Evolutionary conservation across 495 filamentous ascomycete genomes (phyloP), one percentile per base, ranked within the genome.

Genomic region (Patellaria atrata): DNA sequence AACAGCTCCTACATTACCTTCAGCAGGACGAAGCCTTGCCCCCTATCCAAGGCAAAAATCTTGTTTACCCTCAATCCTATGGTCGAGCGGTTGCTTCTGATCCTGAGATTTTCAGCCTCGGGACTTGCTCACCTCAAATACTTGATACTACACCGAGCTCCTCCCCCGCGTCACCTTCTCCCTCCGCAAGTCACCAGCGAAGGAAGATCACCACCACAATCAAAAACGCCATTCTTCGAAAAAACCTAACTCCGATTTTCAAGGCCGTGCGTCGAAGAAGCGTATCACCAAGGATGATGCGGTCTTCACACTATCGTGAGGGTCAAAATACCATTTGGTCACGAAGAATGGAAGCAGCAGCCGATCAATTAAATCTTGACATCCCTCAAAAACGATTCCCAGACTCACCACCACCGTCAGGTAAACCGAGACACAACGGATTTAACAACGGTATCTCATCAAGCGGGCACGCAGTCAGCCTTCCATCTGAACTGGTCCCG

Each of bases 221-320:
- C n/a, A n/a, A n/a, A n/a, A n/a, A n/a, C n/a, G n/a, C 38, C 25
- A 27, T 31, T 15, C 18, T 23, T 14, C 18, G 27, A 3, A 44
- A 31, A 13, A 41, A 25, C 13, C 13, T 37, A 2, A 38, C 28
- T 25, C 48, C 49, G 22, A 52, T 37, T 15, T 30, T 30, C 30
- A 57, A 48, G 38, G 7, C 35, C 40, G 32, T 22, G 19, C 44
- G 30, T 40, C 43, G 30, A 17, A 16, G 22, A 18, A 37, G 29
- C 5, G 5, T 35, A 14, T 47, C 45, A 11, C 16, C 42, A 27
- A 55, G 45, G 20, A 59, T 59, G 56, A 54, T 57, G 54, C 48
- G 30, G 21, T 44, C 52, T 5, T 52, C 52, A 13, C 46, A 52
- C 27, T 54, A 47, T 37, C 44, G 44, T 5, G 19, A 39, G 3